Base-by-base conservation (phyloP, 164 flowering plant genomes). In the Liquidambar formosana region DNA sequence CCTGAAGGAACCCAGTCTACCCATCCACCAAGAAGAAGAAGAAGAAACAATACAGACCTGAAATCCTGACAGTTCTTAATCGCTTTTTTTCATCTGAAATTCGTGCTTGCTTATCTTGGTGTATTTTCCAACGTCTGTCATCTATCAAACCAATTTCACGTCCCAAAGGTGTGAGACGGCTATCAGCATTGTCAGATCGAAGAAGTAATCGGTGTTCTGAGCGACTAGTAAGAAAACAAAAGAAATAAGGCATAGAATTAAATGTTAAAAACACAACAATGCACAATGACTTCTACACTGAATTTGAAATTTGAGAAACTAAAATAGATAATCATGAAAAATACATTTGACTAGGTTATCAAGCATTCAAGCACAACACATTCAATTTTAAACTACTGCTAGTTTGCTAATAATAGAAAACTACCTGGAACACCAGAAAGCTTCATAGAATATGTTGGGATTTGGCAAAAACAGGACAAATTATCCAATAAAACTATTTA, bases 181-280 rank as follows among this genome's bases (percentile, higher is more conserved):
- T 92, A 73, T 94, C 99, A 5, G 99, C 97, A 84, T 94, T 94
- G 77, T 94, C 99, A 56, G 95, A 81, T 33, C 99, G 89, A 22
- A 94, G 95, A 72, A 94, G 95, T 38, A 94, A 72, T 41, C 97
- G 82, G 61, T 89, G 92, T 77, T 94, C 99, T 74, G 99, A 94
- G 69, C 97, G 99, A 80, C 99, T 94, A 76, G 25, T 48, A 76
- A 46, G 53, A 45, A 11, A 66, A 28, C 21, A 38, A 45, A 38
- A 44, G 16, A n/a, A 0, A 12, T 11, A 56, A 41, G n/a, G 9
- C 5, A 51, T 15, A 51, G 53, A 64, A 60, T 26, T 9, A 46
- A 25, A 69, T 13, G 3, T 54, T 63, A 25, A 57, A 27, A 19
- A 28, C 12, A 66, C 11, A 15, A 12, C 21, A 27, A 53, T 8